Percentiles rank a stretch among this genome's conserved stretches.
These are phyloP conservation scores for Lepidium aucheri DNA, from an alignment of 345 rosid genomes.

Conservation along the genomic window DNA sequence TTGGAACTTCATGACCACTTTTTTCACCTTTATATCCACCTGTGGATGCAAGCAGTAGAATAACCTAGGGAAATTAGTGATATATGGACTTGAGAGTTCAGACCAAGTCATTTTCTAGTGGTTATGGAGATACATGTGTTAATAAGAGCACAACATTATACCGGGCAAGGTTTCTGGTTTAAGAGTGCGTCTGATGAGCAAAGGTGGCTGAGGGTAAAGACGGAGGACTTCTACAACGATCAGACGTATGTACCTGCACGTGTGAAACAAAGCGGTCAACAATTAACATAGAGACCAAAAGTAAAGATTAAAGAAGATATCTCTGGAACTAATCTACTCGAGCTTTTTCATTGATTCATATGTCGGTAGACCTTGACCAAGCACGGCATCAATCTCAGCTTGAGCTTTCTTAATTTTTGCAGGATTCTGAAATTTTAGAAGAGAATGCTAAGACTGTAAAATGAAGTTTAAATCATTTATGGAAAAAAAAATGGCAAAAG, in stretches of 20 bases:
- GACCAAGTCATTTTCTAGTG: not conserved
- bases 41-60: conserved; percentile 19
- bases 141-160: conserved; percentile 3
- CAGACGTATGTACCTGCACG: conserved; percentile 63
- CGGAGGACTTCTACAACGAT: conserved; percentile 86
- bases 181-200: conserved; percentile 76
- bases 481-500: not conserved
- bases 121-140: not conserved
- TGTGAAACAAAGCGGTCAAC: not conserved
- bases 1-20: conserved; percentile 63
- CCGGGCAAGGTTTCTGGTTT: conserved; percentile 74
- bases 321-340: conserved; percentile 40
- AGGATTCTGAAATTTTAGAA: conserved; percentile 47
- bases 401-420: conserved; percentile 79
- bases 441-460: conserved; percentile 4
- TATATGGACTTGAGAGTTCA: not conserved
- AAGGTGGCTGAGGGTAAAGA: conserved; percentile 88
- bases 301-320: not conserved
- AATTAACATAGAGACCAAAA: not conserved
- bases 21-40: conserved; percentile 80
- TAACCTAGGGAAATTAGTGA: not conserved
- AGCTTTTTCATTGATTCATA: conserved; percentile 65
- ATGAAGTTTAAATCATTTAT: not conserved
- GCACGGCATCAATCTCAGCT: conserved; percentile 72
- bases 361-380: conserved; percentile 56